A percentile compares a stretch with the other conserved stretches of the same genome.
Evolutionary conservation across 768 basidiomycete genomes (phyloP).

Genomic region (Boletus vermiculosoides): DNA sequence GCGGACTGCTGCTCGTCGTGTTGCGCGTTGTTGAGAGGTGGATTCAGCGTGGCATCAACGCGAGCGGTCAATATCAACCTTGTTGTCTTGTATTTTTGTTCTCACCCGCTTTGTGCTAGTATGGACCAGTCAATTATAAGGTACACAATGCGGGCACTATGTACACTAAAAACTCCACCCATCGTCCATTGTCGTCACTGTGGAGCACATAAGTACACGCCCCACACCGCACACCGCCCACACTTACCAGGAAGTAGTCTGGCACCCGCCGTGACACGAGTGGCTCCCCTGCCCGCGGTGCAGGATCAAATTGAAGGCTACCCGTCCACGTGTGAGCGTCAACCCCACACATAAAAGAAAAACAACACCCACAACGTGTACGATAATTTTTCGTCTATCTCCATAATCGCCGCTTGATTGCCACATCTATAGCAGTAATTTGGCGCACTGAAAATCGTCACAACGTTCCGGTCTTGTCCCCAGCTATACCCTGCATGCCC

Average conservation of each 20-base stretch:
- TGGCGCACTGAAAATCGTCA: conserved; percentile 99
- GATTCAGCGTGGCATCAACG: neutral
- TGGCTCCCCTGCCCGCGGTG: conserved; percentile 97
- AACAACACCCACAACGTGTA: conserved; percentile 76
- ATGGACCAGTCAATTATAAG: conserved; percentile 7
- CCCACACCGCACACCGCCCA: conserved; percentile 38
- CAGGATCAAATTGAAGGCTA: conserved; percentile 99
- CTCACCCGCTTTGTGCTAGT: conserved; percentile 1
- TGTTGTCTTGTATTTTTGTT: conserved; percentile 31
- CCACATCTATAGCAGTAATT: conserved; percentile 99
- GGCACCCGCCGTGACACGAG: conserved; percentile 94
- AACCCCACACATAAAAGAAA: conserved; percentile 2
- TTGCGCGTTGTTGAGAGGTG: conserved; percentile 3
- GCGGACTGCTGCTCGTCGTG: conserved; percentile 13
- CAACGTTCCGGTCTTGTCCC: conserved; percentile 99
- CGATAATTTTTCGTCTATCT: conserved; percentile 97
- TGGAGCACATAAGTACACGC: neutral
- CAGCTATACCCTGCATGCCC: conserved; percentile 74
- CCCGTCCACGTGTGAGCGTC: conserved; percentile 1
- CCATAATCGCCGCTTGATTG: conserved; percentile 99
- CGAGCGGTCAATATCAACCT: conserved; percentile 5
- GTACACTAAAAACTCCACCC: conserved; percentile 21
- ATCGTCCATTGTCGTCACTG: conserved; percentile 24
- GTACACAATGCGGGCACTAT: conserved; percentile 23
- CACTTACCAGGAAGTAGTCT: conserved; percentile 86